Base-by-base conservation (phyloP, 805 yeast species). In the Myxozyma mucilagina region DNA sequence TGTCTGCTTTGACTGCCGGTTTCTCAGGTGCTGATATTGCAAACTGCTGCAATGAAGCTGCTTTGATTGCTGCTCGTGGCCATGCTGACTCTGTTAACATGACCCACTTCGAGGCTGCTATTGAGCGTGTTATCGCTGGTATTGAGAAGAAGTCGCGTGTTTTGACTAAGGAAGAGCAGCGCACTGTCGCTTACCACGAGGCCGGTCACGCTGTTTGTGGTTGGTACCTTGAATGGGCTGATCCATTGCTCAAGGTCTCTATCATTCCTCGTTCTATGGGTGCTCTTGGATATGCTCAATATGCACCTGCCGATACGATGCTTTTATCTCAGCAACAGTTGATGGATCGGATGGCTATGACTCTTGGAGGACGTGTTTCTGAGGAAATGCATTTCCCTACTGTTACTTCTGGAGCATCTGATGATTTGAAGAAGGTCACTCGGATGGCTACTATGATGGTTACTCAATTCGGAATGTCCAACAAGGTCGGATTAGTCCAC, bases 131-230 rank as follows among this genome's bases (percentile, higher is more conserved):
- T 47, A 89, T 92, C 75, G 97, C 96, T 36, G 99, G 99, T 42
- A 79, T 94, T 64, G 98, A 93, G 75, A 89, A 89, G 80, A 93
- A 90, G 75, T 83, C 92, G 14, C 87, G 87, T 70, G 82, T 94
- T 13, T 79, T 96, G 63, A 84, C 90, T 2, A 87, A 90, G 1
- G 92, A 87, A 61, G 98, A 96, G 72, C 90, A 91, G 76, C 84
- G 80, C 64, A 85, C 90, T 32, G 97, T 96, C 59, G 99, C 99
- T 0, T 94, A 88, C 71, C 99, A 96, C 73, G 99, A 94, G 75
- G 99, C 99, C 2, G 99, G 99, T 3, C 99, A 96, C 76, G 99
- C 99, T 10, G 84, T 94, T 63, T 92, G 98, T 75, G 99, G 99
- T 11, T 94, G 99, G 99, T 91, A 79, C 71, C 81, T 94, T 70